Conservation (phyloP, 1,284 basidiomycete species). For the Boletellus sp. region DNA sequence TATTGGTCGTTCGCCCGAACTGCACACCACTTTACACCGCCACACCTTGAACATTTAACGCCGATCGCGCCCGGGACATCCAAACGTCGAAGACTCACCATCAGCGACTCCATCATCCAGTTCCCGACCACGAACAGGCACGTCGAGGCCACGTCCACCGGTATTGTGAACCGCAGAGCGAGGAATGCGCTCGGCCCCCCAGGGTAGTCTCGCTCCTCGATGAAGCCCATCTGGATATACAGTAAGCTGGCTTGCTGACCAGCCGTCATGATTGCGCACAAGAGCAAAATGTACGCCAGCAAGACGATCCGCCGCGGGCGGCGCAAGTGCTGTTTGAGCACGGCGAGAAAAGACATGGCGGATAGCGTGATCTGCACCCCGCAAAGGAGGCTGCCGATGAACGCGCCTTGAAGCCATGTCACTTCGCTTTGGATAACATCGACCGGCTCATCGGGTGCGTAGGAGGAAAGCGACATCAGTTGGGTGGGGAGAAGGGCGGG, state of each 20-base stretch:
- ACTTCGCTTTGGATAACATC: conserved; percentile 9
- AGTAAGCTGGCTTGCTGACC: conserved; percentile 11
- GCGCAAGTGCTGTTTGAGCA: conserved; percentile 14
- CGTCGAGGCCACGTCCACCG: conserved; percentile 8
- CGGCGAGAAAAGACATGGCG: conserved; percentile 19
- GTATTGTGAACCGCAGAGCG: background rate
- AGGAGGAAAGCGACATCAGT: conserved; percentile 11
- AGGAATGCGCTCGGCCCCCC: conserved; percentile 24
- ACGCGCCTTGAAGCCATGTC: conserved; percentile 26
- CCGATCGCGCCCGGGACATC: background rate
- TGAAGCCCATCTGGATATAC: conserved; percentile 21
- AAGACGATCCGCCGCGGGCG: conserved; percentile 12
- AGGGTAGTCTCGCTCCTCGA: conserved; percentile 13
- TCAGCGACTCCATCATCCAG: conserved; percentile 25
- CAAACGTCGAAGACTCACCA: conserved; percentile 17
- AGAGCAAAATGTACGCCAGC: conserved; percentile 16
- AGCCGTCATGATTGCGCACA: conserved; percentile 17
- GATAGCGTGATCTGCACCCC: conserved; percentile 23
- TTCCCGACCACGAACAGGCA: conserved; percentile 17
- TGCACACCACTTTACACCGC: conserved; percentile 23
- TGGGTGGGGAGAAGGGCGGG: background rate
- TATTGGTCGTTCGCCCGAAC: conserved; percentile 6
- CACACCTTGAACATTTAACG: conserved; percentile 18
- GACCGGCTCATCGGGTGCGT: conserved; percentile 5
- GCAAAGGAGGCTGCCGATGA: conserved; percentile 21